These are phyloP conservation scores for Coemansia sp. DNA, from an alignment of 192 early-diverging fungal genomes.

Conservation along the genomic window DNA sequence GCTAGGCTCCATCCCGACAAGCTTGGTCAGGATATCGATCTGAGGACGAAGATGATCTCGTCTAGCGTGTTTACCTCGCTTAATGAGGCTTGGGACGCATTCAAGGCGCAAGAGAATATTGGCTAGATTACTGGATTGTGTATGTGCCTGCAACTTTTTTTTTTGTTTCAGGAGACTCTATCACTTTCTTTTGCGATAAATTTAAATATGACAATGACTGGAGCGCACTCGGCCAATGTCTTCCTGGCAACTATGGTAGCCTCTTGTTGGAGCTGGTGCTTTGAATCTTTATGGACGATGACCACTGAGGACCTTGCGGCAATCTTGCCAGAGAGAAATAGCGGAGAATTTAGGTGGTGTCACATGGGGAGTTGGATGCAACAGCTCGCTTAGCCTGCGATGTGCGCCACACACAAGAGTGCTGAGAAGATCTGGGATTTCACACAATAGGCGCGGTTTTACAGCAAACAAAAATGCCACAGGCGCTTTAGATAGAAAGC, in stretches of 20 bases:
- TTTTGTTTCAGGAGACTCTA: too few relatives aligned
- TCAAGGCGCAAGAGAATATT: conserved; percentile 80
- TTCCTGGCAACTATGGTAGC: too few relatives aligned
- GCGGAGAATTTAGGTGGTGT: conserved; percentile 23
- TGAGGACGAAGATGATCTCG: conserved; percentile 75
- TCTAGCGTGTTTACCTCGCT: conserved; percentile 81
- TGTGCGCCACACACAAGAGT: not conserved
- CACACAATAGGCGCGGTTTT: not conserved
- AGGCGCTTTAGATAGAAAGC: not conserved
- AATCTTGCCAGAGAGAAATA: conserved; percentile 4
- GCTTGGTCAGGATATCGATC: conserved; percentile 75
- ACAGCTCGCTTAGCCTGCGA: not conserved
- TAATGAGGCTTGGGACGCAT: conserved; percentile 94
- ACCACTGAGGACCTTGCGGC: not conserved
- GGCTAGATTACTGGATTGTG: not conserved
- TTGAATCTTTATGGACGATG: too few relatives aligned
- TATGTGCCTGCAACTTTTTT: not conserved
- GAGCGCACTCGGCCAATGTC: too few relatives aligned
- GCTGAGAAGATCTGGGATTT: not conserved
- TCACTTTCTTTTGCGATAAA: too few relatives aligned
- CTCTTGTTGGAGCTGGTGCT: too few relatives aligned
- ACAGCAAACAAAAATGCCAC: not conserved
- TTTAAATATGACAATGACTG: too few relatives aligned
- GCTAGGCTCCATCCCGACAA: conserved; percentile 94
- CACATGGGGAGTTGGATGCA: not conserved